These are phyloP conservation scores for Fomitopsis palustris DNA, from an alignment of 1,284 basidiomycete genomes.

Conservation along the genomic window DNA sequence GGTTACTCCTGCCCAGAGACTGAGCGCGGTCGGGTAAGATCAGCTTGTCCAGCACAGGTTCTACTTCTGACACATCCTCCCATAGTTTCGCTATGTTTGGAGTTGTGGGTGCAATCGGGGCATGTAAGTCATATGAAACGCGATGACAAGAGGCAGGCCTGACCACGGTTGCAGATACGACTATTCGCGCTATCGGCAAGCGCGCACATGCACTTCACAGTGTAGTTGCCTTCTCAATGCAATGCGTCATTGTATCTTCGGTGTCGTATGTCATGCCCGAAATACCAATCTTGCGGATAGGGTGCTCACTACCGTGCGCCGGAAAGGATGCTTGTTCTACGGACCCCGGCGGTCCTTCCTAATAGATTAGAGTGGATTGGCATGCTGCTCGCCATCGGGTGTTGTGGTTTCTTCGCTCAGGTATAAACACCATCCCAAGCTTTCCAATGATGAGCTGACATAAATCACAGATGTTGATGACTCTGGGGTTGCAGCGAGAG, in stretches of 20 bases:
- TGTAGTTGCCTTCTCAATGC: conserved; percentile 64
- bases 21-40: conserved; percentile 35
- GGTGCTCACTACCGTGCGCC: not conserved
- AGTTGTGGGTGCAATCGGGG: conserved; percentile 57
- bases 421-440: conserved; percentile 21
- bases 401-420: conserved; percentile 62
- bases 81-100: conserved; percentile 52
- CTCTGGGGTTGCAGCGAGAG: conserved; percentile 64
- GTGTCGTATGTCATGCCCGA: conserved; percentile 37
- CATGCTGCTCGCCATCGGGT: conserved; percentile 43
- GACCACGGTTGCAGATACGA: conserved; percentile 42
- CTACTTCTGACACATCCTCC: not conserved
- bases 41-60: not conserved
- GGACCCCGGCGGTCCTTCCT: conserved; percentile 43
- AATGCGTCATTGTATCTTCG: conserved; percentile 54
- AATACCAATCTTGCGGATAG: not conserved
- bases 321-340: conserved; percentile 40
- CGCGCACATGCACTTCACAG: conserved; percentile 73
- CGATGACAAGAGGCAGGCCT: not conserved
- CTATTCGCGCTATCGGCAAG: conserved; percentile 69
- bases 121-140: conserved; percentile 44
- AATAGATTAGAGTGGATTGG: conserved; percentile 42
- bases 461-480: conserved; percentile 43
- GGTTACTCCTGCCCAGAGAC: conserved; percentile 31
- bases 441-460: not conserved